Evolutionary conservation across 1,284 basidiomycete species (phyloP).

Genomic region (Fomes fomentarius): DNA sequence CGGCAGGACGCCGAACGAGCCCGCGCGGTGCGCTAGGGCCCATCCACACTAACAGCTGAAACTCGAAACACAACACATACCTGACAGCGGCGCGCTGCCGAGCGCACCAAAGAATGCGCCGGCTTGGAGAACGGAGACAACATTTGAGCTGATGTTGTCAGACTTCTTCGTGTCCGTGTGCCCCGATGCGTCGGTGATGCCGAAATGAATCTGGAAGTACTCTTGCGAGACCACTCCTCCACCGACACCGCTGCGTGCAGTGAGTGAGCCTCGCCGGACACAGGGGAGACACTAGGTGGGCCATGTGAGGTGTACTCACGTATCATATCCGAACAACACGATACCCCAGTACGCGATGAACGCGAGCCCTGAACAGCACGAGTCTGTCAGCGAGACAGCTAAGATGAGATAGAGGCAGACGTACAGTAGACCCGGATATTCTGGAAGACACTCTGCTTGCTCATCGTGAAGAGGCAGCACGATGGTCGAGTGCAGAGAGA

Average conservation of each 20-base stretch:
- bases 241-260: constrained; percentile 48
- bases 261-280: not conserved
- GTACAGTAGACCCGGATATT: constrained; percentile 67
- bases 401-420: constrained; percentile 26
- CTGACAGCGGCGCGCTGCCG: constrained; percentile 62
- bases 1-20: not conserved
- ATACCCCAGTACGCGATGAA: constrained; percentile 79
- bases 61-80: constrained; percentile 46
- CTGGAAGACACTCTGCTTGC: constrained; percentile 37
- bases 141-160: constrained; percentile 58
- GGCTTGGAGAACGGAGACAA: constrained; percentile 79
- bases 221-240: constrained; percentile 66
- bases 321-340: constrained; percentile 78
- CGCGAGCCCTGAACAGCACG: constrained; percentile 59
- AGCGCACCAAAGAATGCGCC: constrained; percentile 83
- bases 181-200: constrained; percentile 47
- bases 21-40: too few species aligned
- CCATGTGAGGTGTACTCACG: constrained; percentile 45
- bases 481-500: not conserved
- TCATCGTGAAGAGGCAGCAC: not conserved
- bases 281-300: not conserved
- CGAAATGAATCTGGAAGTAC: constrained; percentile 66
- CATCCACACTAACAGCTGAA: too few species aligned
- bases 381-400: not conserved
- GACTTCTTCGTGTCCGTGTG: constrained; percentile 33